phyloP scores from a whole-genome alignment of 2,329 filamentous ascomycete species.

The Helotiales sp. region DNA sequence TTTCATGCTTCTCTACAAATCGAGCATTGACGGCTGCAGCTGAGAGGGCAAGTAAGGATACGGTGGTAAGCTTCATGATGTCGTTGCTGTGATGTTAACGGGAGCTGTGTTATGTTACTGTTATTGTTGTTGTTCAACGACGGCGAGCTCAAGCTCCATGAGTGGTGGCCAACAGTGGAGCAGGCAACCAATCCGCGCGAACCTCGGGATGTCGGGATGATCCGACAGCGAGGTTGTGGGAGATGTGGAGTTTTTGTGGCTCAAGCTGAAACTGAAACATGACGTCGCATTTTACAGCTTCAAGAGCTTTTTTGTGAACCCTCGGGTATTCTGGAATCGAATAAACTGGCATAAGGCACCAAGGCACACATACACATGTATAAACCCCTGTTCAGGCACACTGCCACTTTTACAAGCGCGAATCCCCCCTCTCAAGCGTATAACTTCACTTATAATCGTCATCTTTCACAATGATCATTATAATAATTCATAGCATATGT shows the following conservation, averaged over 20 bases:
- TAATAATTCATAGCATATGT: too few relatives aligned
- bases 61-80: constrained; percentile 56
- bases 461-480: too few relatives aligned
- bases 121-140: neutral
- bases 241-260: neutral
- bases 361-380: too few relatives aligned
- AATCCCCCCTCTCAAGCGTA: too few relatives aligned
- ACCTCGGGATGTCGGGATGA: constrained; percentile 7
- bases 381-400: too few relatives aligned
- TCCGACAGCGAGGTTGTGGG: neutral
- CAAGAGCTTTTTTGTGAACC: too few relatives aligned
- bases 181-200: neutral
- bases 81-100: constrained; percentile 8
- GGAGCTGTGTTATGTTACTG: constrained; percentile 10
- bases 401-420: too few relatives aligned
- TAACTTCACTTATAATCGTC: too few relatives aligned
- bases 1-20: constrained; percentile 59
- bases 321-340: too few relatives aligned
- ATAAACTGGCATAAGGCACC: too few relatives aligned
- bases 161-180: too few relatives aligned
- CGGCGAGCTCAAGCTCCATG: neutral
- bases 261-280: neutral
- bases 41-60: constrained; percentile 59
- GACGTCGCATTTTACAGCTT: too few relatives aligned
- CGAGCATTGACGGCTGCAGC: constrained; percentile 58